phyloP scores from a whole-genome alignment of 2,329 filamentous ascomycete genomes.

The Claviceps maximensis region DNA sequence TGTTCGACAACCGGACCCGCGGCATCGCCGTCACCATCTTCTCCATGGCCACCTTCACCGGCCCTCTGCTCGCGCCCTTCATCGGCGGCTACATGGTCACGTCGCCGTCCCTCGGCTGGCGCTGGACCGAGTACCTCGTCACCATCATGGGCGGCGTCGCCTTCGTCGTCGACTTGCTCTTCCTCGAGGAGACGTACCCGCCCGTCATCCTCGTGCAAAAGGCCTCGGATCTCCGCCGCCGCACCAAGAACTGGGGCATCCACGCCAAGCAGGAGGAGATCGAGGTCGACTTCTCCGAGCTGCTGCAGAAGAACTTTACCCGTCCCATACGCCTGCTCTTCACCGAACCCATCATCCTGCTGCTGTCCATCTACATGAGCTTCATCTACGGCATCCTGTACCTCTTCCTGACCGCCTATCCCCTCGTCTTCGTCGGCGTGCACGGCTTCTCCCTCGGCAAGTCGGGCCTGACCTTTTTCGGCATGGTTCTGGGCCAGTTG shows the following conservation, averaged over 20 bases:
- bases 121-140: slow-evolving; percentile 56
- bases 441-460: slow-evolving; percentile 59
- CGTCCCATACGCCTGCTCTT: slow-evolving; percentile 53
- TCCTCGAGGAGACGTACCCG: slow-evolving; percentile 58
- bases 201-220: slow-evolving; percentile 50
- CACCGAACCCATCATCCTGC: slow-evolving; percentile 54
- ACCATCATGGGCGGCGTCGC: slow-evolving; percentile 50
- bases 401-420: slow-evolving; percentile 75
- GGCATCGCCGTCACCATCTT: slow-evolving; percentile 34
- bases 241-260: slow-evolving; percentile 57
- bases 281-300: slow-evolving; percentile 50
- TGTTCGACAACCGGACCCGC: slow-evolving; percentile 52
- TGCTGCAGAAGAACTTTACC: slow-evolving; percentile 53
- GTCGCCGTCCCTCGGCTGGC: slow-evolving; percentile 51
- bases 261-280: slow-evolving; percentile 62
- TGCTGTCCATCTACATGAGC: slow-evolving; percentile 58
- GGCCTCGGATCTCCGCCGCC: slow-evolving; percentile 46
- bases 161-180: slow-evolving; percentile 45
- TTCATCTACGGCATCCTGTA: slow-evolving; percentile 72
- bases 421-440: slow-evolving; percentile 62
- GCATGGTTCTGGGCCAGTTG: slow-evolving; percentile 64
- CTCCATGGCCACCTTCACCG: slow-evolving; percentile 44
- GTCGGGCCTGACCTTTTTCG: slow-evolving; percentile 70
- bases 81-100: slow-evolving; percentile 55
- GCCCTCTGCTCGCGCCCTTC: slow-evolving; percentile 54